Evolutionary conservation across 2,329 filamentous ascomycete species (phyloP), one percentile per base, ranked within the genome.

Genomic region (Dothideomycetes sp.): DNA sequence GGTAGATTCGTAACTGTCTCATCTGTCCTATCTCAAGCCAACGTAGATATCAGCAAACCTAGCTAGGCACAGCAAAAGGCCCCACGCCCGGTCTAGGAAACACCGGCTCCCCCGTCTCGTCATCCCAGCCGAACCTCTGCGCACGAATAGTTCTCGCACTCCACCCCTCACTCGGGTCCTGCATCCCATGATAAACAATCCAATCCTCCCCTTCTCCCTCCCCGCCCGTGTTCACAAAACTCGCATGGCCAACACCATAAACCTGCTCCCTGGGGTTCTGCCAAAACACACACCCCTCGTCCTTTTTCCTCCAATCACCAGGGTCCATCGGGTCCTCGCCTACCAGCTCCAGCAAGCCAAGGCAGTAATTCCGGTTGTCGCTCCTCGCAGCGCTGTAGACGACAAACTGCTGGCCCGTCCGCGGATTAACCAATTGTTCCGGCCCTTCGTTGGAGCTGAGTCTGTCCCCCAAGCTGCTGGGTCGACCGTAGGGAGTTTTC

Each of bases 151-250:
- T 68, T 36, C 68, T 56, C 16, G 64, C 66, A 19, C 47, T 49
- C 68, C 66, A 70, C 1, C 68, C 64, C 35, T 60, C 63, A 18
- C 56, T 56, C n/a, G 65, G 64, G 47, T 70, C 60, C 24, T 50
- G 44, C 66, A 71, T 71, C 8, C 67, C 69, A 50, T 71, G 68
- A 49, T 72, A 72, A n/a, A 71, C 63, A 36, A 72, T 66, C 65
- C 65, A 72, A 40, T 66, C 56, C 51, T 72, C 63, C 7, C 22
- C 12, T 12, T 12, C 22, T 7, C 12, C 22, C 12, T 27, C 22
- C 7, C 22, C n/a, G n/a, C n/a, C n/a, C 1, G 36, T 60, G 40
- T 61, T 68, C 4, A 61, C 63, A 43, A 70, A 72, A 45, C 65
- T 69, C 14, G 68, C 68, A 46, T 71, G 68, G 0, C 69, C 68